phyloP scores from a whole-genome alignment of 345 rosid genomes.

The Pistacia atlantica region DNA sequence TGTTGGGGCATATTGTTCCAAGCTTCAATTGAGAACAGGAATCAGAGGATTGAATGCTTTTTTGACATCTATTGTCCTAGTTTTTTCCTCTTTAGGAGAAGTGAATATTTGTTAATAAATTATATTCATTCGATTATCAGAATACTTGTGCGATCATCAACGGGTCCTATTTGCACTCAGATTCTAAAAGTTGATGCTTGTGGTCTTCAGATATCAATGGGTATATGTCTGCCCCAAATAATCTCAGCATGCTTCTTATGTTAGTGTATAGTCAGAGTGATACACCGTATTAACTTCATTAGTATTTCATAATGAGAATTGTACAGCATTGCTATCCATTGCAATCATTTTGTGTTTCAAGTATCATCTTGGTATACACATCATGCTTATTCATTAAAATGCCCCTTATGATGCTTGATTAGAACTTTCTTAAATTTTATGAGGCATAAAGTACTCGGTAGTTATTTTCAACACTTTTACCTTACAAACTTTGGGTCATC shows the following conservation, averaged over 20 bases:
- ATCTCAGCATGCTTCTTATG: background rate
- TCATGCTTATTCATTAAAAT: background rate
- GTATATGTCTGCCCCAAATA: background rate
- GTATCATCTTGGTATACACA: background rate
- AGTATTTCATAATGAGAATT: background rate
- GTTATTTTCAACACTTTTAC: background rate
- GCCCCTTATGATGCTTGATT: background rate
- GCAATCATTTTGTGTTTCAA: background rate
- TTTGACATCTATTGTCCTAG: background rate
- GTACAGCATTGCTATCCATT: background rate
- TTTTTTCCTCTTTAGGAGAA: background rate
- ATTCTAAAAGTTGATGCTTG: background rate
- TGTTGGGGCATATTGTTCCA: slow-evolving; percentile 2
- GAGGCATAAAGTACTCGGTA: background rate
- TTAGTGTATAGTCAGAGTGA: background rate
- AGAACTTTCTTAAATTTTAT: background rate
- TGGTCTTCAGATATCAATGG: background rate
- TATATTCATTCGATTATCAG: slow-evolving; percentile 5
- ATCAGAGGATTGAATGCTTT: background rate
- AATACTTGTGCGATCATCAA: background rate
- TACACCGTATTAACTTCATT: background rate
- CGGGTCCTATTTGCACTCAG: background rate
- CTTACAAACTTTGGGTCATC: background rate
- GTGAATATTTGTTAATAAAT: background rate
- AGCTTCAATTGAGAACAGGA: background rate